phyloP scores from a whole-genome alignment of 768 basidiomycete genomes.

The Hericium erinaceus region DNA sequence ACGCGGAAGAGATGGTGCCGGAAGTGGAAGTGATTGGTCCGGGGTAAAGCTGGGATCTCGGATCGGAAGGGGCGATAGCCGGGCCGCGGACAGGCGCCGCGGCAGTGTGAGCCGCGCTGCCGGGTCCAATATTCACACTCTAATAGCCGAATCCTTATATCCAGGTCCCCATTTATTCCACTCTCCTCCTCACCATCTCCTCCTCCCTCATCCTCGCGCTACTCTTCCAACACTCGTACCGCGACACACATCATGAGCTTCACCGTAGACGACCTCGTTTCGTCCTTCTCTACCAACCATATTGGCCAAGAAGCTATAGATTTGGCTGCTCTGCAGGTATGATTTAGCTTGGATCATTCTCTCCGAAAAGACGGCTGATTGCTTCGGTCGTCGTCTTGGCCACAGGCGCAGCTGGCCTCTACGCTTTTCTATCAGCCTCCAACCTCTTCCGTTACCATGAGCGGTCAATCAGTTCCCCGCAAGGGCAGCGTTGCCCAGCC shows the following conservation, averaged over 20 bases:
- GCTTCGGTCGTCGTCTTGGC: not conserved
- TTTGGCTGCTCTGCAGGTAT: constrained; percentile 38
- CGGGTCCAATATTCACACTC: no score
- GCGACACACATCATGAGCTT: constrained; percentile 27
- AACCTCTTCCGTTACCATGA: constrained; percentile 7
- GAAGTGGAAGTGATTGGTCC: no score
- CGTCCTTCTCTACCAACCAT: constrained; percentile 36
- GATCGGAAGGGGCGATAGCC: no score
- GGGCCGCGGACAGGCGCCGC: no score
- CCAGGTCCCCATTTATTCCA: not conserved
- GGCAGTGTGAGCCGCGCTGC: no score
- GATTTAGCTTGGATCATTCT: not conserved
- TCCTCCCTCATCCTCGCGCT: not conserved
- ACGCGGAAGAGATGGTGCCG: no score
- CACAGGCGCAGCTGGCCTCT: constrained; percentile 38
- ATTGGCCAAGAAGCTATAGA: constrained; percentile 46
- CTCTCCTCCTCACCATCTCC: not conserved
- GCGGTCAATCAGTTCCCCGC: constrained; percentile 17
- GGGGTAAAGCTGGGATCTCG: no score
- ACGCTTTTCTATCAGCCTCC: constrained; percentile 28
- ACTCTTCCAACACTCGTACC: not conserved
- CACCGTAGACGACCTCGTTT: constrained; percentile 43
- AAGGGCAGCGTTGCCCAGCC: constrained; percentile 29
- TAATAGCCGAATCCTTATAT: no score
- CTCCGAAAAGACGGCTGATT: no score